phyloP scores from a whole-genome alignment of 1,284 basidiomycete species.

The Sanghuangporus weigelae region DNA sequence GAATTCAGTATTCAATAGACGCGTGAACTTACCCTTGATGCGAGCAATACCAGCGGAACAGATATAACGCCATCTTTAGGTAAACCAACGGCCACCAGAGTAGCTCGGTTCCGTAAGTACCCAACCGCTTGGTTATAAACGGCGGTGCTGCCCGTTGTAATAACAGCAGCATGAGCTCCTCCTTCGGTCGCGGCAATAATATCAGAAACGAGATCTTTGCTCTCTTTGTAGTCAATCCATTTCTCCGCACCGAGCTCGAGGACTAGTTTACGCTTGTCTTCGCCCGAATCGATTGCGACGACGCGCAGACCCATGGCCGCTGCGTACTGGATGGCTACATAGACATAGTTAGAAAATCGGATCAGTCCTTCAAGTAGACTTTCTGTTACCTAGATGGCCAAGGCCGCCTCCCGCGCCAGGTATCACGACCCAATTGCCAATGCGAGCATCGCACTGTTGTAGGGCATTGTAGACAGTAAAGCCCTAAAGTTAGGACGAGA shows the following conservation, averaged over 20 bases:
- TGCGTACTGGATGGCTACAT: constrained; percentile 35
- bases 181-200: constrained; percentile 38
- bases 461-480: constrained; percentile 44
- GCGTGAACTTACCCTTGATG: neutral
- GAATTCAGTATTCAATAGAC: constrained; percentile 10
- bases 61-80: constrained; percentile 24
- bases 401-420: constrained; percentile 33
- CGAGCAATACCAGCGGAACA: neutral
- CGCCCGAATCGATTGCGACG: constrained; percentile 43
- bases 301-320: constrained; percentile 37
- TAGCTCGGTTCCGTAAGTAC: constrained; percentile 35
- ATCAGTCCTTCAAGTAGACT: neutral
- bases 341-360: neutral
- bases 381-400: constrained; percentile 18
- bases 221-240: constrained; percentile 42
- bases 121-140: constrained; percentile 43
- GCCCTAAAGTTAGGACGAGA: constrained; percentile 20
- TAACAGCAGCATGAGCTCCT: constrained; percentile 41
- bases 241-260: constrained; percentile 35
- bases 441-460: constrained; percentile 32
- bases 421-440: constrained; percentile 43
- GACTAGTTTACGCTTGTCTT: constrained; percentile 38
- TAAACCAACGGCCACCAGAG: constrained; percentile 42
- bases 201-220: constrained; percentile 26
- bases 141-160: constrained; percentile 26